Evolutionary conservation across 345 rosid species (phyloP).

Genomic region (Aegle marmelos): DNA sequence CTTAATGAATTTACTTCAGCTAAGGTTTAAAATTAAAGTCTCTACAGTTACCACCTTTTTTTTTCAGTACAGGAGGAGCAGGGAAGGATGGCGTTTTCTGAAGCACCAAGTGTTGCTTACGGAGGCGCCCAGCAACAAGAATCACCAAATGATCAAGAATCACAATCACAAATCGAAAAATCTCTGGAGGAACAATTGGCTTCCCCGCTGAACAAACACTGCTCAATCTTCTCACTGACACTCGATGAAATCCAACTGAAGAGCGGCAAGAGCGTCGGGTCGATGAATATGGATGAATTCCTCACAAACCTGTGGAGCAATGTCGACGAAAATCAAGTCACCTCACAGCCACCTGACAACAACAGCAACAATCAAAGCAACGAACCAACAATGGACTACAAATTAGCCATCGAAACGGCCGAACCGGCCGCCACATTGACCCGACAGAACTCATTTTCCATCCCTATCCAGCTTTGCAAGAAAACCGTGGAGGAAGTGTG

Average conservation of each 20-base stretch:
- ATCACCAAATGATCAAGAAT: background rate
- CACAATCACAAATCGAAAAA: conserved; percentile 17
- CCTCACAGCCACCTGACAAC: conserved; percentile 8
- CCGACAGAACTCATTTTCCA: conserved; percentile 67
- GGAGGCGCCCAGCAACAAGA: conserved; percentile 9
- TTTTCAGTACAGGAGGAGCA: background rate
- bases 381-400: background rate
- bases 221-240: conserved; percentile 63
- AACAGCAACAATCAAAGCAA: background rate
- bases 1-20: background rate
- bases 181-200: conserved; percentile 12
- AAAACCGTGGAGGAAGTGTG: conserved; percentile 91
- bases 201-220: conserved; percentile 32
- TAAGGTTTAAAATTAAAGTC: background rate
- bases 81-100: conserved; percentile 18
- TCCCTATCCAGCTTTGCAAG: conserved; percentile 71
- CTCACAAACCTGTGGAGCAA: conserved; percentile 63
- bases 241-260: conserved; percentile 75
- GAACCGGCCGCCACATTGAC: conserved; percentile 21
- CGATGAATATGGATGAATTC: conserved; percentile 96
- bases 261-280: conserved; percentile 76
- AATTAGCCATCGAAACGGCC: background rate
- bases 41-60: too few relatives aligned
- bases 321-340: conserved; percentile 43
- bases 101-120: conserved; percentile 10